Percentiles rank a stretch among this genome's conserved stretches.
These are phyloP conservation scores for Pseudoturritis turrita DNA, from an alignment of 345 rosid genomes.

Conservation along the genomic window DNA sequence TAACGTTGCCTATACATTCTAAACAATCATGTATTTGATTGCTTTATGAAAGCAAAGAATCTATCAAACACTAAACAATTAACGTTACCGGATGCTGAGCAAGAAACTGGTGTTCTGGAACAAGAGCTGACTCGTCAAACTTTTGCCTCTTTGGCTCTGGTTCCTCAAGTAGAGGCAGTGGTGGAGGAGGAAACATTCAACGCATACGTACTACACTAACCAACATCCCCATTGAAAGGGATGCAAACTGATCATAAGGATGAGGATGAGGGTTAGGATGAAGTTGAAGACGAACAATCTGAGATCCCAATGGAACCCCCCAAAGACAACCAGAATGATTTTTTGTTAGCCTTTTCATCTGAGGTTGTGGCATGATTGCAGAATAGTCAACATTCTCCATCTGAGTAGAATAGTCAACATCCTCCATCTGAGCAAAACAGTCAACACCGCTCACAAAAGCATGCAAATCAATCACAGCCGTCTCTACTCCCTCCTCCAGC, in stretches of 20 bases:
- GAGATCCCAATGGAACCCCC: neutral
- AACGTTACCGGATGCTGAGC: no score
- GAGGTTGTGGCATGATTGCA: conserved; percentile 40
- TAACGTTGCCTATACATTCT: neutral
- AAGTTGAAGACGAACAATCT: no score
- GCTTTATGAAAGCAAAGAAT: no score
- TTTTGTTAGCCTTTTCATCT: neutral
- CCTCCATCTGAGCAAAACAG: conserved; percentile 64
- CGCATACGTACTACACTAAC: neutral
- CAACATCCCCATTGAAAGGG: neutral
- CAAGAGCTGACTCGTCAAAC: conserved; percentile 56
- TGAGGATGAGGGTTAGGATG: no score
- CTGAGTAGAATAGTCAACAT: conserved; percentile 47
- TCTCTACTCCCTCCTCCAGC: conserved; percentile 61
- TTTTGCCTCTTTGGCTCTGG: conserved; percentile 32
- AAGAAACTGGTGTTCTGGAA: neutral
- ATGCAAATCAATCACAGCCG: conserved; percentile 82
- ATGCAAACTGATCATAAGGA: no score
- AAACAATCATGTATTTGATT: no score
- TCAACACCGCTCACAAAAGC: conserved; percentile 65
- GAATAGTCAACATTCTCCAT: conserved; percentile 60
- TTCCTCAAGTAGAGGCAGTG: no score
- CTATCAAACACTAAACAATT: no score
- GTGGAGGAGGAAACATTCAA: neutral
- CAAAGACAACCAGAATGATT: neutral